Percentiles rank a stretch among this genome's conserved stretches.
Conservation (phyloP, 176 grass and related monocot genomes). For the Neostapfia colusana region DNA sequence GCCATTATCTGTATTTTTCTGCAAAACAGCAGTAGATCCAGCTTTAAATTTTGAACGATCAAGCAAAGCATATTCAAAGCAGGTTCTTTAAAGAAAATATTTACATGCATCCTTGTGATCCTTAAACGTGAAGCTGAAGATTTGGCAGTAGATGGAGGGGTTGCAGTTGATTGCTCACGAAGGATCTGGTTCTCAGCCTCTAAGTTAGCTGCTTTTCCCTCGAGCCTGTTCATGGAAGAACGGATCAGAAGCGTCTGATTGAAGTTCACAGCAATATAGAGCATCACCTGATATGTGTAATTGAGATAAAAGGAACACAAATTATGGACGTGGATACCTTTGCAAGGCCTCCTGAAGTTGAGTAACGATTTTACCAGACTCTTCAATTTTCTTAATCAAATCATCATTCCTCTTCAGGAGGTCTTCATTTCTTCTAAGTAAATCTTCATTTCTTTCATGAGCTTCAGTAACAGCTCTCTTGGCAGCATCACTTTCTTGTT, state of each 20-base stretch:
- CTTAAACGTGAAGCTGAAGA: slow-evolving; percentile 53
- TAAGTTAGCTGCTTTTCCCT: slow-evolving; percentile 69
- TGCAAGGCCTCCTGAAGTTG: slow-evolving; percentile 67
- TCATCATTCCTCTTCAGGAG: slow-evolving; percentile 62
- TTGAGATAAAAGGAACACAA: slow-evolving; percentile 23
- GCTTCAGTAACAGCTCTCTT: slow-evolving; percentile 60
- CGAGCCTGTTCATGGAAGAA: slow-evolving; percentile 50
- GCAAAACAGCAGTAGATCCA: slow-evolving; percentile 37
- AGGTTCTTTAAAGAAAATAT: neutral
- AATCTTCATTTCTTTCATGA: slow-evolving; percentile 67
- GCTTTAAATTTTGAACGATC: slow-evolving; percentile 30
- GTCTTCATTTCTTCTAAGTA: slow-evolving; percentile 56
- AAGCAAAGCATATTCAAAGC: slow-evolving; percentile 23
- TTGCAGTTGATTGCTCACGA: slow-evolving; percentile 63
- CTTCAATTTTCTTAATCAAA: slow-evolving; percentile 64
- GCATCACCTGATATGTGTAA: neutral
- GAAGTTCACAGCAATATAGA: slow-evolving; percentile 23
- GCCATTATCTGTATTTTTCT: slow-evolving; percentile 76
- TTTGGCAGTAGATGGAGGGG: slow-evolving; percentile 59
- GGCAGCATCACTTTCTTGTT: slow-evolving; percentile 59
- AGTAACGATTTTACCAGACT: slow-evolving; percentile 46
- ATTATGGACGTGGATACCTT: slow-evolving; percentile 45
- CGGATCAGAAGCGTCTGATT: slow-evolving; percentile 23
- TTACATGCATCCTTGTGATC: slow-evolving; percentile 61
- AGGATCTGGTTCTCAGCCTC: slow-evolving; percentile 77